phyloP scores from a whole-genome alignment of 179 eudicot genomes.

The Beta corolliflora region DNA sequence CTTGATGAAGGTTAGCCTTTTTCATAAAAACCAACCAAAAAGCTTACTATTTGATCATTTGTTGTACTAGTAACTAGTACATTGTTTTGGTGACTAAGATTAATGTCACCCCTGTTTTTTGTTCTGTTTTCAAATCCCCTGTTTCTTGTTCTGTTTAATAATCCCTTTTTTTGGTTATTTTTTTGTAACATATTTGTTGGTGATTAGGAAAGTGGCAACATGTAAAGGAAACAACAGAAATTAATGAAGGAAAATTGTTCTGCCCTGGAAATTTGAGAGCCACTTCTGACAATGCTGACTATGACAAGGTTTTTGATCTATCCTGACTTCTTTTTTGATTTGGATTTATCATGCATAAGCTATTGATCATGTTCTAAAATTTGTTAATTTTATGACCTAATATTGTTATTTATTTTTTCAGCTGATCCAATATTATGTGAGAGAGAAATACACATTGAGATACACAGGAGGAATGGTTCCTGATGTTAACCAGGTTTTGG shows the following conservation, averaged over 20 bases:
- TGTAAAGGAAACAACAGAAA: constrained; percentile 93
- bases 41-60: not conserved
- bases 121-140: not conserved
- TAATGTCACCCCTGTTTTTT: not conserved
- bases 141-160: not conserved
- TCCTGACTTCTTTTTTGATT: not conserved
- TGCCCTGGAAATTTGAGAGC: constrained; percentile 99
- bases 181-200: not conserved
- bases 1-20: constrained; percentile 81
- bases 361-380: not conserved
- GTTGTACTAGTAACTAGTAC: not conserved
- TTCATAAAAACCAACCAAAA: not conserved
- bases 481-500: constrained; percentile 92
- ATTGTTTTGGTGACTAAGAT: not conserved
- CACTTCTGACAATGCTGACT: constrained; percentile 83
- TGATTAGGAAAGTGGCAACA: constrained; percentile 90
- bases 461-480: constrained; percentile 99
- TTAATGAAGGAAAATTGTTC: constrained; percentile 90
- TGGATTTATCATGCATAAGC: not conserved
- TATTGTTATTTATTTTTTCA: constrained; percentile 27
- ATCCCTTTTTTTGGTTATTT: not conserved
- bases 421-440: constrained; percentile 84
- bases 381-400: not conserved
- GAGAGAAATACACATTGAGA: constrained; percentile 92
- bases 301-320: constrained; percentile 59